Evolutionary conservation across 1,284 basidiomycete species (phyloP).

Genomic region (Ceratobasidium sp.): DNA sequence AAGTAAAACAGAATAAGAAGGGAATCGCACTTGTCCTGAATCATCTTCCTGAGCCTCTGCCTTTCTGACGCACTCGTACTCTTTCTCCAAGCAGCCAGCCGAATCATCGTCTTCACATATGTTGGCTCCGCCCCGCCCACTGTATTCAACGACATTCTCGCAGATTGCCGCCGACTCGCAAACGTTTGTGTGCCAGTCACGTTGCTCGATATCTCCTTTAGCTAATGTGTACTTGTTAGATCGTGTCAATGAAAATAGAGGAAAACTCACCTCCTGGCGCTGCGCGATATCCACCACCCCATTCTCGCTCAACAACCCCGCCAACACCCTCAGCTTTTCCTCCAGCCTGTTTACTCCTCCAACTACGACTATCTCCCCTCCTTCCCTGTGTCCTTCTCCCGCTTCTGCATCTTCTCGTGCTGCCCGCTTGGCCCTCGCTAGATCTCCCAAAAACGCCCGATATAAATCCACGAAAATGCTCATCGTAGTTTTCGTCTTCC

Average conservation of each 20-base stretch:
- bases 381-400: neutral
- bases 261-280: constrained; percentile 69
- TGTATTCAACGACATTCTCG: constrained; percentile 25
- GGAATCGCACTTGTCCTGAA: constrained; percentile 72
- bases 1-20: constrained; percentile 3
- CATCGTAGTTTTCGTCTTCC: constrained; percentile 73
- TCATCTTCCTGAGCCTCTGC: constrained; percentile 73
- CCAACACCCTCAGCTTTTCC: constrained; percentile 75
- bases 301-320: constrained; percentile 70
- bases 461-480: constrained; percentile 72
- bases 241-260: neutral
- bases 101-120: constrained; percentile 55
- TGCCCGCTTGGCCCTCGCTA: constrained; percentile 22
- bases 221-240: neutral
- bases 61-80: constrained; percentile 71
- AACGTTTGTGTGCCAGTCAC: constrained; percentile 7
- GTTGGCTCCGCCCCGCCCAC: constrained; percentile 36
- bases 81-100: constrained; percentile 76
- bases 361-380: neutral
- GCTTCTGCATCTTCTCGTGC: constrained; percentile 2
- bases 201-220: constrained; percentile 19
- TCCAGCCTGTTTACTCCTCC: constrained; percentile 26
- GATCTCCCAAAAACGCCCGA: constrained; percentile 63
- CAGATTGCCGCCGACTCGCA: constrained; percentile 27
- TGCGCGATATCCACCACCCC: constrained; percentile 66